phyloP scores from a whole-genome alignment of 2,329 filamentous ascomycete genomes.

The Colletotrichum sublineola region DNA sequence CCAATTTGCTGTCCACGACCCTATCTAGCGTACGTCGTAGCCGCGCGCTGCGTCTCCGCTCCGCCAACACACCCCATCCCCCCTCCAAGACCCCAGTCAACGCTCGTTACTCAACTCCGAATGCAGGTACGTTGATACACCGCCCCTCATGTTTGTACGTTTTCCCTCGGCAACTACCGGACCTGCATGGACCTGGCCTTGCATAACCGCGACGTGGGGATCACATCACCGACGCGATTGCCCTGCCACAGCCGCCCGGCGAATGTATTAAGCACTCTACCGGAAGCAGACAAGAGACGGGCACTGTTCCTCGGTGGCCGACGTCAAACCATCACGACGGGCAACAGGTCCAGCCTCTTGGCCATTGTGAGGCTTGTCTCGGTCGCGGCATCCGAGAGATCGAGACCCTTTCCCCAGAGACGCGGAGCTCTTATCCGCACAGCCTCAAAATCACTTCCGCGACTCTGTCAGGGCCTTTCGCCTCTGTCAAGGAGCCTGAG shows the following conservation, averaged over 20 bases:
- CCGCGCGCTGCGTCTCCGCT: slow-evolving; percentile 36
- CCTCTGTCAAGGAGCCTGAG: slow-evolving; percentile 5
- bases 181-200: slow-evolving; percentile 19
- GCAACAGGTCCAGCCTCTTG: slow-evolving; percentile 7
- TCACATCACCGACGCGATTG: slow-evolving; percentile 12
- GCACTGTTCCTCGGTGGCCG: slow-evolving; percentile 10
- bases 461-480: slow-evolving; percentile 27
- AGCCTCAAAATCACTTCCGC: neutral
- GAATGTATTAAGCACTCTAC: slow-evolving; percentile 1
- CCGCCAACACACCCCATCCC: neutral
- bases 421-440: slow-evolving; percentile 6
- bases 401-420: slow-evolving; percentile 13
- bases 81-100: slow-evolving; percentile 24
- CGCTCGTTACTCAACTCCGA: slow-evolving; percentile 21
- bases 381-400: slow-evolving; percentile 25
- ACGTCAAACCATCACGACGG: slow-evolving; percentile 10
- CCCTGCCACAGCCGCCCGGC: slow-evolving; percentile 27
- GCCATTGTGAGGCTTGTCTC: slow-evolving; percentile 28
- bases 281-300: slow-evolving; percentile 21
- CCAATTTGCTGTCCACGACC: neutral
- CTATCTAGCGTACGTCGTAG: slow-evolving; percentile 23
- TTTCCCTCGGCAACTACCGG: slow-evolving; percentile 6
- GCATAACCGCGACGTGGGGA: slow-evolving; percentile 28
- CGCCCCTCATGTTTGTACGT: slow-evolving; percentile 5
- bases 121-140: slow-evolving; percentile 33